phyloP scores from a whole-genome alignment of 148 eudicot genomes.

The Vaccinium corymbosum region DNA sequence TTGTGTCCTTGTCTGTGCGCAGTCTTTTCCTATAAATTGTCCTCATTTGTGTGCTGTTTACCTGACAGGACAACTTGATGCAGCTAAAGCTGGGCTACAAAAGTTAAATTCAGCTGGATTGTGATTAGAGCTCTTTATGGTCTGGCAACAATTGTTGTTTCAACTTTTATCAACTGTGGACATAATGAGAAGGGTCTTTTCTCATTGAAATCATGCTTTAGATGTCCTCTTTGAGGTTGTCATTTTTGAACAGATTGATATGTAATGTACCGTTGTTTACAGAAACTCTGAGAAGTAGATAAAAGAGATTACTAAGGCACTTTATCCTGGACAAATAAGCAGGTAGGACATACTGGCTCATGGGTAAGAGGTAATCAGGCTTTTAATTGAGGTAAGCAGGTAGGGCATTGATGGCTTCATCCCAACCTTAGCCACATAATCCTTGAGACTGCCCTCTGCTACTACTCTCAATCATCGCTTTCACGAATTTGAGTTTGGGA shows the following conservation, averaged over 20 bases:
- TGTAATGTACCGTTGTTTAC: neutral
- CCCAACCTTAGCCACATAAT: neutral
- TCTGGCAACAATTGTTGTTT: neutral
- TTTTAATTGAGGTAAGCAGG: constrained; percentile 1
- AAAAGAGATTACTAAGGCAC: neutral
- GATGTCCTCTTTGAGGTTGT: neutral
- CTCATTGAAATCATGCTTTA: neutral
- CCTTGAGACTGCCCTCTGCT: neutral
- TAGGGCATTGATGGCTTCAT: neutral
- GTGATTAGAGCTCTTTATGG: neutral
- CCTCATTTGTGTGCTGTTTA: neutral
- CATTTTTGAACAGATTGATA: neutral
- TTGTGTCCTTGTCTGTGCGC: neutral
- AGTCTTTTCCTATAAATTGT: neutral
- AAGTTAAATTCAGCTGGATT: constrained; percentile 1
- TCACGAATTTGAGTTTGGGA: neutral
- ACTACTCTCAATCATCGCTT: no score
- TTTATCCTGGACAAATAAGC: neutral
- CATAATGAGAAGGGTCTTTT: neutral
- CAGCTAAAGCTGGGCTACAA: neutral
- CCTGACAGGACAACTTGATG: neutral
- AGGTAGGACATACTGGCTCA: neutral
- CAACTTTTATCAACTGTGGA: neutral
- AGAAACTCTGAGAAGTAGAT: neutral
- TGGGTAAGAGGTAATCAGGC: neutral